Percentiles rank a stretch among this genome's conserved stretches.
Conservation (phyloP, 2,329 filamentous ascomycete species). For the Hirsutella rhossiliensis region DNA sequence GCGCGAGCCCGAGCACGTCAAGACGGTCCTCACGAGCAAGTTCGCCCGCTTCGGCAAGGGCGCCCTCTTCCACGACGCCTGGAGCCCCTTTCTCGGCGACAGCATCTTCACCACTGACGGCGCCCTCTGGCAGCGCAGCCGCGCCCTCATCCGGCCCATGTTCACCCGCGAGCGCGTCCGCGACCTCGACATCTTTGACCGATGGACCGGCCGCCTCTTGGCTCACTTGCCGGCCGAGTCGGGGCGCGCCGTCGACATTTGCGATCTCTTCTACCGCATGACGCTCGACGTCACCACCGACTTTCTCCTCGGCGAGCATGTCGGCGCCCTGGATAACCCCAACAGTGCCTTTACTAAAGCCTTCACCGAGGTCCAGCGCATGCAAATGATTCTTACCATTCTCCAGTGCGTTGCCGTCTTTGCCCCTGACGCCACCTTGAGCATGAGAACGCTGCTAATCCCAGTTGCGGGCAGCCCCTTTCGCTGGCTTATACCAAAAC, state of each 20-base stretch:
- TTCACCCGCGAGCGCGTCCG: conserved; percentile 77
- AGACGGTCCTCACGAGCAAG: conserved; percentile 78
- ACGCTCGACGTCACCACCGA: conserved; percentile 79
- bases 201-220: conserved; percentile 7
- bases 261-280: conserved; percentile 68
- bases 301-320: conserved; percentile 56
- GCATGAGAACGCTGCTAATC: no score
- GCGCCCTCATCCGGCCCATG: conserved; percentile 71
- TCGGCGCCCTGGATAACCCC: conserved; percentile 27
- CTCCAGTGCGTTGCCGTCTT: conserved; percentile 5
- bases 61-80: conserved; percentile 59
- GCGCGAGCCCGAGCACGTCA: conserved; percentile 78
- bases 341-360: conserved; percentile 64
- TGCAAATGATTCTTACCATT: conserved; percentile 34
- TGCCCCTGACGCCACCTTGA: no score
- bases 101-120: conserved; percentile 74
- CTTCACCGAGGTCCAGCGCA: conserved; percentile 66
- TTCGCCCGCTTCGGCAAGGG: conserved; percentile 81
- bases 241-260: conserved; percentile 53
- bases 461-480: conserved; percentile 55
- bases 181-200: conserved; percentile 69
- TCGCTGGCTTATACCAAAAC: conserved; percentile 48
- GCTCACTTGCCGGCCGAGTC: conserved; percentile 15
- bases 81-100: conserved; percentile 63
- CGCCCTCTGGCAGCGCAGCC: conserved; percentile 62